A percentile compares a stretch with the other conserved stretches of the same genome.
Evolutionary conservation across 2,329 filamentous ascomycete species (phyloP).

Genomic region (Magnaporthiopsis incrustans): DNA sequence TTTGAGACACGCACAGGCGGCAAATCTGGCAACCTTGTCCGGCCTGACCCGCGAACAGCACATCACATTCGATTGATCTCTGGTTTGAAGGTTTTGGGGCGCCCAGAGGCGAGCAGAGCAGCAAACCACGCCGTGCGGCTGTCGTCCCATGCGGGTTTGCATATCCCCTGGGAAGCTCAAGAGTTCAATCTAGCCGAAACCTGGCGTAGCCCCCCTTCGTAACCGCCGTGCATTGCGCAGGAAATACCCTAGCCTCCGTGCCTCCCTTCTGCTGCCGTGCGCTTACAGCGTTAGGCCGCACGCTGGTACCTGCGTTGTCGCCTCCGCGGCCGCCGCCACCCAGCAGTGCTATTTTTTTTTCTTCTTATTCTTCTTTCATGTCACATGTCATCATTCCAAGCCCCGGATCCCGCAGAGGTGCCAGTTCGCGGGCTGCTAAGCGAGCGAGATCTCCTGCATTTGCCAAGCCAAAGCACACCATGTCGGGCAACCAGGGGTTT

Average conservation of each 20-base stretch:
- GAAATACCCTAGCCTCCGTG: not conserved
- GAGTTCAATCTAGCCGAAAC: not conserved
- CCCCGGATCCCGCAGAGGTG: not conserved
- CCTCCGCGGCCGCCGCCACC: not conserved
- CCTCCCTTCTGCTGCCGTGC: not conserved
- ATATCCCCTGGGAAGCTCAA: not conserved
- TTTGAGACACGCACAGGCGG: not conserved
- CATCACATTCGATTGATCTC: too few species aligned
- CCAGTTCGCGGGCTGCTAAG: not conserved
- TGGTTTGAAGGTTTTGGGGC: too few species aligned
- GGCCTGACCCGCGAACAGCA: too few species aligned
- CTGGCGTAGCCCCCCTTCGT: not conserved
- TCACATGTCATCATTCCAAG: too few species aligned
- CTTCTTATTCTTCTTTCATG: not conserved
- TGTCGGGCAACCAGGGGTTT: too few species aligned
- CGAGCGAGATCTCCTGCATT: not conserved
- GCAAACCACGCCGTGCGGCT: not conserved
- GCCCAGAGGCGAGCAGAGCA: too few species aligned
- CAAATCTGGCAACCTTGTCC: not conserved
- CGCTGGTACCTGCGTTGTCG: not conserved
- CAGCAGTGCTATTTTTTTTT: not conserved
- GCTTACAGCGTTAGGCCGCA: not conserved
- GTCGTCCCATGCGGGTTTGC: not conserved
- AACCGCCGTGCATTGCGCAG: not conserved
- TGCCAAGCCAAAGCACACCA: not conserved